Percentiles rank a stretch among this genome's conserved stretches.
phyloP scores from a whole-genome alignment of 371 early-diverging fungal genomes.

The Haplosporangium sp. region DNA sequence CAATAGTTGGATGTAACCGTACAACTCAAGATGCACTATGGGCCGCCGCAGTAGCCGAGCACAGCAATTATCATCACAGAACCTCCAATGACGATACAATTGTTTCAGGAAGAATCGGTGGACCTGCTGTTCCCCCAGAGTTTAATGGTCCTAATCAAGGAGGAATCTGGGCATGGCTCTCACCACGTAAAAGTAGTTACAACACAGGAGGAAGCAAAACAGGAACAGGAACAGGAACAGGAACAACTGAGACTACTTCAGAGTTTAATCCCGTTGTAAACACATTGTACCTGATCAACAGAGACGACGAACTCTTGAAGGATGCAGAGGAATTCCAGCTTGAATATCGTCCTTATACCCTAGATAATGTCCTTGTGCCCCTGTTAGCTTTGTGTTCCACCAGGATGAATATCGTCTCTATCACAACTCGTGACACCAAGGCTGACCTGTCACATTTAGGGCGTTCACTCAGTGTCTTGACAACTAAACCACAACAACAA shows the following conservation, averaged over 20 bases:
- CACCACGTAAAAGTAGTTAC: neutral
- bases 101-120: neutral
- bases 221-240: neutral
- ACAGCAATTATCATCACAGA: neutral
- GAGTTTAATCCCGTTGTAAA: neutral
- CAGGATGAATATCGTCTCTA: slow-evolving; percentile 19
- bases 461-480: slow-evolving; percentile 1
- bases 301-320: slow-evolving; percentile 3
- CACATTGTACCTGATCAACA: neutral
- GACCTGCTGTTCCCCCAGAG: neutral
- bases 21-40: slow-evolving; percentile 24
- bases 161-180: slow-evolving; percentile 26
- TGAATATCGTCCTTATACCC: neutral
- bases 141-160: neutral
- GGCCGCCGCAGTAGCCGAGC: neutral
- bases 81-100: neutral
- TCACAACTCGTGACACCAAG: slow-evolving; percentile 1
- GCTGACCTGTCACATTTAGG: slow-evolving; percentile 14
- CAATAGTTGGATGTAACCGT: slow-evolving; percentile 16
- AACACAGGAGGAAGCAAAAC: neutral
- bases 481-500: neutral
- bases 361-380: slow-evolving; percentile 5
- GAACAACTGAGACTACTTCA: neutral
- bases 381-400: slow-evolving; percentile 27
- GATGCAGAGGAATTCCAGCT: neutral